These are phyloP conservation scores for Globisporangium polare DNA, from an alignment of 352 stramenopile genomes.

Conservation along the genomic window DNA sequence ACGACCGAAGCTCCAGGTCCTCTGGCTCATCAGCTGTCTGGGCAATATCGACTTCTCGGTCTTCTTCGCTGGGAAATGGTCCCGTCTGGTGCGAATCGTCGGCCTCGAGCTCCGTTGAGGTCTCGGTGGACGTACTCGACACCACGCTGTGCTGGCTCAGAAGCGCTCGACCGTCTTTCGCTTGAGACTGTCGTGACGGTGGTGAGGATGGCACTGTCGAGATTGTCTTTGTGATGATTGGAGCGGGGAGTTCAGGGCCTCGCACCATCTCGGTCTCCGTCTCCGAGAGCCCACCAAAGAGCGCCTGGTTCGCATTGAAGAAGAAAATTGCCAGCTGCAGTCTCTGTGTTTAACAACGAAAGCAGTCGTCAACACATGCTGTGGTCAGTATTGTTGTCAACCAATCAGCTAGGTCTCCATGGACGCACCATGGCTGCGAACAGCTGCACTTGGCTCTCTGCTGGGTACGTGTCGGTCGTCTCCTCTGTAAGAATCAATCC, in stretches of 20 bases:
- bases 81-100: not conserved
- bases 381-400: not conserved
- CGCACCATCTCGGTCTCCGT: constrained; percentile 57
- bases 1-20: constrained; percentile 15
- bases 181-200: not conserved
- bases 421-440: constrained; percentile 61
- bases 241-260: not conserved
- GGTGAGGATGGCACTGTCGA: not conserved
- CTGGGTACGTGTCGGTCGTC: constrained; percentile 24
- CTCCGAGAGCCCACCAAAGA: constrained; percentile 43
- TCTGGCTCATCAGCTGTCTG: constrained; percentile 18
- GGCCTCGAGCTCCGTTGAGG: constrained; percentile 5
- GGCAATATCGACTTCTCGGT: not conserved
- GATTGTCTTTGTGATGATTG: constrained; percentile 4
- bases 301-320: constrained; percentile 49
- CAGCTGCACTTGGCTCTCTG: constrained; percentile 37
- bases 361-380: not conserved
- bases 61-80: constrained; percentile 16
- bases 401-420: not conserved
- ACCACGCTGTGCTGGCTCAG: constrained; percentile 7
- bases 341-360: constrained; percentile 22
- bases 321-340: constrained; percentile 79
- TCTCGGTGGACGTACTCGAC: not conserved
- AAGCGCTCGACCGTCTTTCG: not conserved
- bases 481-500: constrained; percentile 25